Conservation (phyloP, 2,329 filamentous ascomycete genomes). For the Nectriaceae sp. region DNA sequence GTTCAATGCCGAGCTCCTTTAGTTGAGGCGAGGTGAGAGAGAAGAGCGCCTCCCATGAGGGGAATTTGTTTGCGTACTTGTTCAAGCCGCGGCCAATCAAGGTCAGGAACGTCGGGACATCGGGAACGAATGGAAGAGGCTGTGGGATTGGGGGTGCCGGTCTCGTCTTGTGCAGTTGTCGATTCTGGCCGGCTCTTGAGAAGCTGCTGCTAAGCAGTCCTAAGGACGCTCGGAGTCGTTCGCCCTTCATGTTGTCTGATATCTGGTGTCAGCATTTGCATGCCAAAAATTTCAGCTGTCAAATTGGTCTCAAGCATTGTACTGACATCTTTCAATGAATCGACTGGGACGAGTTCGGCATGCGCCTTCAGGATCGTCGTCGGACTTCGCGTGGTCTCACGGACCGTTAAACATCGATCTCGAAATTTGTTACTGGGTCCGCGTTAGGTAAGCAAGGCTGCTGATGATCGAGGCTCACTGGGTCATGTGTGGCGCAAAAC, state of each 20-base stretch:
- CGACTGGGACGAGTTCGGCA: conserved; percentile 20
- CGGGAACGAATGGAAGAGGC: conserved; percentile 83
- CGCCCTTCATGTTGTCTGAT: conserved; percentile 33
- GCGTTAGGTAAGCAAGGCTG: conserved; percentile 37
- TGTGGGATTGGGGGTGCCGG: conserved; percentile 53
- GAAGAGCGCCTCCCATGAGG: conserved; percentile 90
- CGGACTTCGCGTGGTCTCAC: conserved; percentile 15
- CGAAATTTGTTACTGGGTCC: conserved; percentile 31
- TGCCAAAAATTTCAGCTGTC: neutral
- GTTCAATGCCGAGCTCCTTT: conserved; percentile 82
- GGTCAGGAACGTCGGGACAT: conserved; percentile 82
- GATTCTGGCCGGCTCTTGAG: conserved; percentile 37
- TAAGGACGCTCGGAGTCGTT: conserved; percentile 34
- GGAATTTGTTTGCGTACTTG: conserved; percentile 82
- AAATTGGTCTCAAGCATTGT: neutral
- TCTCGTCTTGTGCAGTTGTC: conserved; percentile 47
- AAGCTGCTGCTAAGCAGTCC: conserved; percentile 34
- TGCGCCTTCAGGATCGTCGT: conserved; percentile 20
- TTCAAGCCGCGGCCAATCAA: conserved; percentile 87
- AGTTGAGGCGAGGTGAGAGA: conserved; percentile 76
- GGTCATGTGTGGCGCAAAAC: conserved; percentile 15
- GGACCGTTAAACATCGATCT: conserved; percentile 19
- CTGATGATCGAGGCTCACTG: conserved; percentile 2
- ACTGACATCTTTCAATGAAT: conserved; percentile 24
- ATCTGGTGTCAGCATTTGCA: conserved; percentile 8